Evolutionary conservation across 1,139 yeast genomes (phyloP).

Genomic region (Sugiyamaella xylanicola): DNA sequence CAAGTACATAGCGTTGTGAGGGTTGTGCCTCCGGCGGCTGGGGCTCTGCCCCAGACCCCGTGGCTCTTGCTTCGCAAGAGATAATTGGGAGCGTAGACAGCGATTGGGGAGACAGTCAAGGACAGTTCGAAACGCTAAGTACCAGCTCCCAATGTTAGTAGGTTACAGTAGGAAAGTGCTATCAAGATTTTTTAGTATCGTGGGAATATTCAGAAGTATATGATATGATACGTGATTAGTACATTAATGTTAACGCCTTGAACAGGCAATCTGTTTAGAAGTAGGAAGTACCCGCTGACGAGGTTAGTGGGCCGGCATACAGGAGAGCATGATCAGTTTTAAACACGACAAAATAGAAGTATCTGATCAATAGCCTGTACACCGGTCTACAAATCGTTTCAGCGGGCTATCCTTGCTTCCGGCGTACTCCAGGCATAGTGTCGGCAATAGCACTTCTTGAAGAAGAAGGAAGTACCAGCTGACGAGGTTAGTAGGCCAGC

Average conservation of each 20-base stretch:
- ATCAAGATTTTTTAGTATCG: too few species aligned
- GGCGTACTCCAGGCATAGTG: too few species aligned
- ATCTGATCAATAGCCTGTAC: not conserved
- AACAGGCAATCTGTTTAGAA: too few species aligned
- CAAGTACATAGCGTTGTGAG: not conserved
- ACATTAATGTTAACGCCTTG: too few species aligned
- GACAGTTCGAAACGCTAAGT: too few species aligned
- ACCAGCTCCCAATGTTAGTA: too few species aligned
- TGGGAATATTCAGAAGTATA: too few species aligned
- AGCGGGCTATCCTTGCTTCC: not conserved
- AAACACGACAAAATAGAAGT: not conserved
- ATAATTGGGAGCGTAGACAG: not conserved
- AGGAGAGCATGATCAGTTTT: not conserved
- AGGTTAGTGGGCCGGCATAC: not conserved
- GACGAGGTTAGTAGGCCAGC: not conserved
- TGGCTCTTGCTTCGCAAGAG: not conserved
- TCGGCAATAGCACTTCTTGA: too few species aligned
- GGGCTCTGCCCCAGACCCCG: conserved; percentile 1
- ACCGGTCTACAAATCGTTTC: not conserved
- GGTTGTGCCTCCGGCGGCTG: conserved; percentile 1
- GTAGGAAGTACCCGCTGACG: not conserved
- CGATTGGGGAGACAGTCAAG: too few species aligned
- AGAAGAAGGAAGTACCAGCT: not conserved
- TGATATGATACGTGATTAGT: too few species aligned
- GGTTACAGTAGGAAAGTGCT: too few species aligned